A percentile compares a stretch with the other conserved stretches of the same genome.
Evolutionary conservation across 1,284 basidiomycete genomes (phyloP).

Genomic region (Boletus albobrunnescens): DNA sequence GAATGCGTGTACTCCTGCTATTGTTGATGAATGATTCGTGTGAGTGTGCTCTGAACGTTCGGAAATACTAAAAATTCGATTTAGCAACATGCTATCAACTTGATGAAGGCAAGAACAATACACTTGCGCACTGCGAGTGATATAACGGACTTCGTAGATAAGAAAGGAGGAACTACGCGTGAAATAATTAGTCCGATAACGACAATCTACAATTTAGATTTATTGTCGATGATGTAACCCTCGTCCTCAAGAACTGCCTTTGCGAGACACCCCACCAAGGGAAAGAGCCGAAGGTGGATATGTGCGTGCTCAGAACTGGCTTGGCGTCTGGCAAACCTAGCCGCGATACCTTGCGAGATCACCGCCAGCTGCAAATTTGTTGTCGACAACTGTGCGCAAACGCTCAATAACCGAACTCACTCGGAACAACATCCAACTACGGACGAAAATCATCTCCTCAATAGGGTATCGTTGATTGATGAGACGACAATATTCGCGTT

Average conservation of each 20-base stretch:
- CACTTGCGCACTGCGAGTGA: constrained; percentile 5
- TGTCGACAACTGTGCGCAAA: not conserved
- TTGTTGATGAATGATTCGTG: no score
- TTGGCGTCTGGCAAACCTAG: constrained; percentile 79
- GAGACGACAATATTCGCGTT: constrained; percentile 70
- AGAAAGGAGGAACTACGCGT: constrained; percentile 13
- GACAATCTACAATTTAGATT: constrained; percentile 37
- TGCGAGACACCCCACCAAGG: constrained; percentile 62
- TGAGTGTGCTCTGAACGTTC: no score
- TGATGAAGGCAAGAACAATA: not conserved
- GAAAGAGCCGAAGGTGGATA: constrained; percentile 55
- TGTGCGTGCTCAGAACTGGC: constrained; percentile 79
- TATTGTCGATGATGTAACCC: constrained; percentile 35
- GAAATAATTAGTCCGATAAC: not conserved
- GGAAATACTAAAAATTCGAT: no score
- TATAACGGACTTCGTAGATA: constrained; percentile 18
- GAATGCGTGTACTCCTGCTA: not conserved
- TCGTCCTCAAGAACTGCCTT: constrained; percentile 54
- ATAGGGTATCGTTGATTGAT: constrained; percentile 68
- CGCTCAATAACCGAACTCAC: constrained; percentile 42
- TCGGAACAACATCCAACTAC: constrained; percentile 86
- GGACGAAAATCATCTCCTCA: constrained; percentile 68
- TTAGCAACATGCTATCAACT: no score
- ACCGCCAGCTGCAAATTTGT: constrained; percentile 60
- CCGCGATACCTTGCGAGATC: constrained; percentile 92